Evolutionary conservation across 495 filamentous ascomycete genomes (phyloP).

Genomic region (Penicillium pulvis): DNA sequence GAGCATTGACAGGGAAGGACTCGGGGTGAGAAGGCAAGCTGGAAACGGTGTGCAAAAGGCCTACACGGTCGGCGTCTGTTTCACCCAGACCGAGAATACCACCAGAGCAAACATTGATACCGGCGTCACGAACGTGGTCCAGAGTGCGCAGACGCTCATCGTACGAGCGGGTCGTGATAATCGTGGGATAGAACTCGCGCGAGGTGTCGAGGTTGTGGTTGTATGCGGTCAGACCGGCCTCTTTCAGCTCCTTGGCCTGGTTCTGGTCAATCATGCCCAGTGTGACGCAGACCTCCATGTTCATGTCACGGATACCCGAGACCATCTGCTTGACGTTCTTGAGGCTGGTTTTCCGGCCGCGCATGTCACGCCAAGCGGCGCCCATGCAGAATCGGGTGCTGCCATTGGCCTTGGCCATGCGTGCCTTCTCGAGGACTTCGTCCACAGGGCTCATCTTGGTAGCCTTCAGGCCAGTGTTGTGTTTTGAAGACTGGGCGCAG

Average conservation of each 20-base stretch:
- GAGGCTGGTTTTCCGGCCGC: slow-evolving; percentile 75
- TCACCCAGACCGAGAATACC: slow-evolving; percentile 83
- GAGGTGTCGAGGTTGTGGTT: slow-evolving; percentile 90
- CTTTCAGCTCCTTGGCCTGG: slow-evolving; percentile 77
- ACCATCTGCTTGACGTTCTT: slow-evolving; percentile 83
- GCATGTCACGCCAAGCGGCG: slow-evolving; percentile 89
- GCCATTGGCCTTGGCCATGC: slow-evolving; percentile 74
- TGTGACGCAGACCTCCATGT: slow-evolving; percentile 86
- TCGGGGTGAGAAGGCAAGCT: slow-evolving; percentile 78
- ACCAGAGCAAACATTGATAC: slow-evolving; percentile 82
- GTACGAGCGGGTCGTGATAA: slow-evolving; percentile 80
- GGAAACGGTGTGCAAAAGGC: slow-evolving; percentile 74
- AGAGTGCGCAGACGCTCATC: slow-evolving; percentile 80
- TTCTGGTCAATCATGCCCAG: slow-evolving; percentile 80
- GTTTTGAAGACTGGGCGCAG: slow-evolving; percentile 81
- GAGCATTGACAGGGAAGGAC: slow-evolving; percentile 81
- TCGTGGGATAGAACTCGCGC: slow-evolving; percentile 78
- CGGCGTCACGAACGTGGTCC: slow-evolving; percentile 73
- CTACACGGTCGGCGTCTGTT: slow-evolving; percentile 70
- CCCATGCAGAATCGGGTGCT: slow-evolving; percentile 91
- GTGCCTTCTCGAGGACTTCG: slow-evolving; percentile 72
- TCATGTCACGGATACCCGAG: slow-evolving; percentile 71
- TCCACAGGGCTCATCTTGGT: slow-evolving; percentile 76
- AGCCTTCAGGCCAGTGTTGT: slow-evolving; percentile 75
- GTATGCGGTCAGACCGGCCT: slow-evolving; percentile 83